Percentiles rank a stretch among this genome's conserved stretches.
phyloP scores from a whole-genome alignment of 495 filamentous ascomycete species.

The Aspergillus steynii region DNA sequence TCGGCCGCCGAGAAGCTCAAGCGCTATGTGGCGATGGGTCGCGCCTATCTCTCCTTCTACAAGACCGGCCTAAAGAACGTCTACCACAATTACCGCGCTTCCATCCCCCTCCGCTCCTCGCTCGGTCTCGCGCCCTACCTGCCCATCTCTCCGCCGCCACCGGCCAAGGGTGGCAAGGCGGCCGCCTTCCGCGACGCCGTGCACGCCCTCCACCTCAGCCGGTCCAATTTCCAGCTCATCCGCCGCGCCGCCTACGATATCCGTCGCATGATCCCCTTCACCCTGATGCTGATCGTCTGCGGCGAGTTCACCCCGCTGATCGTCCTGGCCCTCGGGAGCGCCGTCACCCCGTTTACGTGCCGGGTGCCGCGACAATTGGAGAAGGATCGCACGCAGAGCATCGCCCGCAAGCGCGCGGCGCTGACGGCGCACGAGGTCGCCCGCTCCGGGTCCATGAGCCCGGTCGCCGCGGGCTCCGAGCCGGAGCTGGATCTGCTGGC shows the following conservation, averaged over 20 bases:
- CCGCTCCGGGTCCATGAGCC: slow-evolving; percentile 15
- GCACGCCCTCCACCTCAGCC: slow-evolving; percentile 38
- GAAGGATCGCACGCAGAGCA: slow-evolving; percentile 50
- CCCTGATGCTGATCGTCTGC: slow-evolving; percentile 66
- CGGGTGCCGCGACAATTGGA: slow-evolving; percentile 73
- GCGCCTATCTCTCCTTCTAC: slow-evolving; percentile 70
- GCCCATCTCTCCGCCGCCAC: slow-evolving; percentile 37
- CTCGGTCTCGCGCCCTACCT: slow-evolving; percentile 31
- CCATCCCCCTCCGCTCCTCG: slow-evolving; percentile 33
- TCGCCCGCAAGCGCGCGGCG: slow-evolving; percentile 41
- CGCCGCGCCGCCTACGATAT: slow-evolving; percentile 67
- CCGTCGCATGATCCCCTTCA: slow-evolving; percentile 73
- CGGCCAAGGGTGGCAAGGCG: slow-evolving; percentile 3
- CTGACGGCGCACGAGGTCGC: slow-evolving; percentile 21
- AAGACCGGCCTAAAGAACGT: slow-evolving; percentile 77
- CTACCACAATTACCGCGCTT: slow-evolving; percentile 51
- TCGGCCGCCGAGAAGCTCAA: slow-evolving; percentile 31
- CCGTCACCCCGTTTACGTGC: slow-evolving; percentile 74
- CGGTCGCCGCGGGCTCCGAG: slow-evolving; percentile 16
- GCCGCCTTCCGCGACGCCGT: slow-evolving; percentile 30
- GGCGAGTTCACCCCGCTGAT: slow-evolving; percentile 85
- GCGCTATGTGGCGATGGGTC: slow-evolving; percentile 42
- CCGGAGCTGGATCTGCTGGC: slow-evolving; percentile 32
- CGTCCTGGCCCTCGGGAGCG: slow-evolving; percentile 63
- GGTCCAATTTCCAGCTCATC: slow-evolving; percentile 66